Conservation (phyloP, 768 basidiomycete species). For the Boletus reticuloceps region DNA sequence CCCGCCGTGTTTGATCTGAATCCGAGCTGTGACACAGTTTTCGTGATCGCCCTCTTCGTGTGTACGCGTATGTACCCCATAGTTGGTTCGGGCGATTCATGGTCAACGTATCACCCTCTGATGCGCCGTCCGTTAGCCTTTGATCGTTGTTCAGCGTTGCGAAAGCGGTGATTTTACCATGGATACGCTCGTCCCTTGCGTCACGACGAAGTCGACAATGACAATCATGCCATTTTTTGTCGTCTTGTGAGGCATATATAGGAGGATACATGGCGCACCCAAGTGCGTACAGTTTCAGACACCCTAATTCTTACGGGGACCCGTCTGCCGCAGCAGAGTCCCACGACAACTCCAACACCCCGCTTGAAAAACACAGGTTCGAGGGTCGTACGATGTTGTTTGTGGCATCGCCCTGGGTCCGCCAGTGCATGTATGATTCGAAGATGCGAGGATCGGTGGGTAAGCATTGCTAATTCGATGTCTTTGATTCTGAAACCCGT, state of each 20-base stretch:
- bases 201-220: constrained; percentile 6
- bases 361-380: neutral
- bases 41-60: neutral
- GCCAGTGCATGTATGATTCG: too few relatives aligned
- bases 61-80: neutral
- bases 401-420: too few relatives aligned
- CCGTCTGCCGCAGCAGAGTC: neutral
- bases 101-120: too few relatives aligned
- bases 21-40: neutral
- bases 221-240: neutral
- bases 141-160: neutral
- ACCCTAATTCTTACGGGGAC: too few relatives aligned
- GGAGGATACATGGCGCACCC: neutral
- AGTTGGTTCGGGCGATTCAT: neutral
- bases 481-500: too few relatives aligned
- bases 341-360: neutral
- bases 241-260: neutral
- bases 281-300: too few relatives aligned
- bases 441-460: too few relatives aligned
- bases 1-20: neutral
- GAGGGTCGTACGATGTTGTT: too few relatives aligned
- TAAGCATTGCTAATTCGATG: too few relatives aligned
- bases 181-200: constrained; percentile 3
- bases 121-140: too few relatives aligned
- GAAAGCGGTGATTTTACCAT: neutral